Conservation (phyloP, 2,329 filamentous ascomycete genomes). For the Sclerotinia spermophila region DNA sequence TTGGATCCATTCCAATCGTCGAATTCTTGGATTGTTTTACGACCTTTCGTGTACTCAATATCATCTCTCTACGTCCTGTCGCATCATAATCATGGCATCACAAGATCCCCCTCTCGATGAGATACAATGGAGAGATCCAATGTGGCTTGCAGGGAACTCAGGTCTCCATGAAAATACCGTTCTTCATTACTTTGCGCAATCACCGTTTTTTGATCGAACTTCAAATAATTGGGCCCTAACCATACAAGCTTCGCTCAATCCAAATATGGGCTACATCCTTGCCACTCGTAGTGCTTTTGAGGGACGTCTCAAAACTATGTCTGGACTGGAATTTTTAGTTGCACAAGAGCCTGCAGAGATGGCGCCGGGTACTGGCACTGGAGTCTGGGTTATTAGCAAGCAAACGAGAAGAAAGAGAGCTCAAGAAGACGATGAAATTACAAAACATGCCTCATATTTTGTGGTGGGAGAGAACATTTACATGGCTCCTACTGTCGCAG, state of each 20-base stretch:
- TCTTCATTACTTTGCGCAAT: constrained; percentile 64
- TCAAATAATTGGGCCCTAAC: constrained; percentile 65
- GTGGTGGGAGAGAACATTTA: constrained; percentile 64
- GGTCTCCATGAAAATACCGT: constrained; percentile 60
- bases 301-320: constrained; percentile 59
- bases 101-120: constrained; percentile 59
- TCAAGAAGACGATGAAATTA: constrained; percentile 58
- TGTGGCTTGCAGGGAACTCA: constrained; percentile 48
- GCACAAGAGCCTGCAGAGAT: constrained; percentile 62
- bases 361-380: constrained; percentile 56
- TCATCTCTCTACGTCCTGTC: neutral
- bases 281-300: constrained; percentile 62
- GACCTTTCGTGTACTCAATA: neutral
- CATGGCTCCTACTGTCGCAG: constrained; percentile 59
- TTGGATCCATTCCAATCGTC: too few species aligned
- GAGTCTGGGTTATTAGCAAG: constrained; percentile 68
- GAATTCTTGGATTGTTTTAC: neutral
- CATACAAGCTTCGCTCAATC: constrained; percentile 60
- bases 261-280: constrained; percentile 53
- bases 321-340: constrained; percentile 63
- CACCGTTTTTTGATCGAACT: constrained; percentile 64
- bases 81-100: constrained; percentile 41
- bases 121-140: constrained; percentile 61
- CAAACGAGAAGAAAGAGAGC: constrained; percentile 58
- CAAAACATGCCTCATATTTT: constrained; percentile 58